phyloP scores from a whole-genome alignment of 495 filamentous ascomycete species.

The Hyaloscypha bicolor region DNA sequence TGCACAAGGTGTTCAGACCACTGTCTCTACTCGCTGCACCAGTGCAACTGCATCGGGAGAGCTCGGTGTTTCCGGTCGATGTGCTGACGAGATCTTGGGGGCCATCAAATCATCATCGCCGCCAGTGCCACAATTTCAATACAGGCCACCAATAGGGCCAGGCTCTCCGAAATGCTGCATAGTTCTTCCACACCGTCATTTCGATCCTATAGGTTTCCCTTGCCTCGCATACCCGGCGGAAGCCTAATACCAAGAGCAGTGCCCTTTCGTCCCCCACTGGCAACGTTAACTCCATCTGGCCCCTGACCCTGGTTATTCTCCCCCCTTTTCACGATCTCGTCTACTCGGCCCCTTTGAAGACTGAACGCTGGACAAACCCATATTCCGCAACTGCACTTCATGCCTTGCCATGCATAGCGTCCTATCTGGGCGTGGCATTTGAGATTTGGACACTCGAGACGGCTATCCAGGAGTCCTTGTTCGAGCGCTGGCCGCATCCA shows the following conservation, averaged over 20 bases:
- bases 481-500: slow-evolving; percentile 90
- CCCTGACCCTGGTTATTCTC: slow-evolving; percentile 11
- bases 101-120: neutral
- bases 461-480: slow-evolving; percentile 75
- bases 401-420: slow-evolving; percentile 93
- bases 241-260: slow-evolving; percentile 24
- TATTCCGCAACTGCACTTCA: slow-evolving; percentile 86
- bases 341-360: slow-evolving; percentile 77
- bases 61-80: neutral
- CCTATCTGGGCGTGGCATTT: slow-evolving; percentile 82
- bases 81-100: slow-evolving; percentile 2
- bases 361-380: slow-evolving; percentile 94
- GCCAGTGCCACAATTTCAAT: neutral
- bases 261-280: neutral
- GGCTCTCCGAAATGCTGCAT: neutral
- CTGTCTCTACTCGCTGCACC: neutral
- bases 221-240: slow-evolving; percentile 31
- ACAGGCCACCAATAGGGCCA: neutral
- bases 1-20: neutral
- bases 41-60: neutral
- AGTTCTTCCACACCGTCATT: neutral
- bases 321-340: slow-evolving; percentile 54
- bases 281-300: slow-evolving; percentile 6
- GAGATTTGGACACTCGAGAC: slow-evolving; percentile 76
- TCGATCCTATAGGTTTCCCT: slow-evolving; percentile 20